Evolutionary conservation across 192 early-diverging fungal genomes (phyloP), one percentile per base, ranked within the genome.

Genomic region (Rhizoclosmatium sp.): DNA sequence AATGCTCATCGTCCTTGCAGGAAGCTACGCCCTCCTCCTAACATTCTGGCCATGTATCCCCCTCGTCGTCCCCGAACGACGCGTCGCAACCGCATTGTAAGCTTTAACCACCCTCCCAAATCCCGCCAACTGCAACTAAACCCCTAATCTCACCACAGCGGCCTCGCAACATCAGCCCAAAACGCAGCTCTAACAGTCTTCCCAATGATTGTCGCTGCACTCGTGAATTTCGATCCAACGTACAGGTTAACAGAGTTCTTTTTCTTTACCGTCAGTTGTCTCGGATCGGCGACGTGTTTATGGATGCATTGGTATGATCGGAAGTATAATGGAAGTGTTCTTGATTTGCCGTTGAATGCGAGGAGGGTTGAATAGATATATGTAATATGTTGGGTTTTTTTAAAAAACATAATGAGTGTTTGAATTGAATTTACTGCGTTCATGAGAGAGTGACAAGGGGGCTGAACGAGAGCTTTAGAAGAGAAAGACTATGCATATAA

Each of bases 21-120:
- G 84, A 39, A 75, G 86, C 1, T 89, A 88, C 41, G 71, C 84
- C 2, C 76, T 92, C 65, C 64, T 85, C 14, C 67, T 86, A 51
- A 87, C 85, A 51, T 83, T 90, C 21, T 87, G 82, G 82, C 84
- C 89, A 21, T 83, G 81, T 42, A 83, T 92, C 19, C 87, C 89
- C 2, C 60, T 87, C 39, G 72, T 92, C 3, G 88, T 92, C 14
- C 61, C 60, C 0, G 76, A 79, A 12, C 60, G 74, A n/a, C 62
- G 79, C 41, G 23, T 81, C 2, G 88, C 76, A 0, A 88, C 84
- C 14, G 91, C 86, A 3, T 92, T 85, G 78, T 82, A 46, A 79
- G 74, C 79, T 64, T 64, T 64, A 14, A 12, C 4, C 41, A 44
- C 39, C 45, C 66, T 68, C 41, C 44, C 4, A 16, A 31, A 12